Evolutionary conservation across 2,329 filamentous ascomycete species (phyloP).

Genomic region (Waltergamsia citrina): DNA sequence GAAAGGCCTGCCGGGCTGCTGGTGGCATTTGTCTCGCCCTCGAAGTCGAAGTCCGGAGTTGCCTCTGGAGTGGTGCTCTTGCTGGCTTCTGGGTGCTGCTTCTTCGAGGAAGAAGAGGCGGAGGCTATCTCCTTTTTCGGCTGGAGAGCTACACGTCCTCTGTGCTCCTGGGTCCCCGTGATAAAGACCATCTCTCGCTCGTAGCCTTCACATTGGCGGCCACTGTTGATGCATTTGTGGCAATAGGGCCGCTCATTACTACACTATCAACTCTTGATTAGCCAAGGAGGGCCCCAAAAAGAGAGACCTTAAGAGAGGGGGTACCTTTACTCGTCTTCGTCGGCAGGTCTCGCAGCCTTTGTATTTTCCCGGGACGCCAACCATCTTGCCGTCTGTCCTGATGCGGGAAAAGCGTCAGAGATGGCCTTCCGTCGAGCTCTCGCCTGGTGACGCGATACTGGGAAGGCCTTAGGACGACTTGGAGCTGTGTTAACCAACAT

Average conservation of each 20-base stretch:
- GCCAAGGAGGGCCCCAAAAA: background rate
- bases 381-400: constrained; percentile 30
- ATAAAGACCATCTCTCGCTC: constrained; percentile 55
- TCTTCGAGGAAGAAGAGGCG: constrained; percentile 13
- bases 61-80: constrained; percentile 9
- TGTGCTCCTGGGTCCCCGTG: constrained; percentile 44
- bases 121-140: constrained; percentile 27
- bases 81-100: constrained; percentile 13
- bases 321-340: constrained; percentile 47
- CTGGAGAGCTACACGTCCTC: constrained; percentile 47
- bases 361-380: constrained; percentile 54
- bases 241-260: constrained; percentile 53
- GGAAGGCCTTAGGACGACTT: too few relatives aligned
- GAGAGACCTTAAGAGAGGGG: too few relatives aligned
- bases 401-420: background rate
- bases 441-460: too few relatives aligned
- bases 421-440: too few relatives aligned
- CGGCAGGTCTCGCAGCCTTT: constrained; percentile 56
- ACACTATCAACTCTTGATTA: constrained; percentile 38
- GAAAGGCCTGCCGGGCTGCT: constrained; percentile 17
- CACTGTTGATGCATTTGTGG: constrained; percentile 48
- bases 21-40: background rate
- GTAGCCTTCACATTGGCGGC: constrained; percentile 51
- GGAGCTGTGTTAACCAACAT: too few relatives aligned
- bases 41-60: constrained; percentile 1